phyloP scores from a whole-genome alignment of 768 basidiomycete species.

The Macrolepiota albuminosa region DNA sequence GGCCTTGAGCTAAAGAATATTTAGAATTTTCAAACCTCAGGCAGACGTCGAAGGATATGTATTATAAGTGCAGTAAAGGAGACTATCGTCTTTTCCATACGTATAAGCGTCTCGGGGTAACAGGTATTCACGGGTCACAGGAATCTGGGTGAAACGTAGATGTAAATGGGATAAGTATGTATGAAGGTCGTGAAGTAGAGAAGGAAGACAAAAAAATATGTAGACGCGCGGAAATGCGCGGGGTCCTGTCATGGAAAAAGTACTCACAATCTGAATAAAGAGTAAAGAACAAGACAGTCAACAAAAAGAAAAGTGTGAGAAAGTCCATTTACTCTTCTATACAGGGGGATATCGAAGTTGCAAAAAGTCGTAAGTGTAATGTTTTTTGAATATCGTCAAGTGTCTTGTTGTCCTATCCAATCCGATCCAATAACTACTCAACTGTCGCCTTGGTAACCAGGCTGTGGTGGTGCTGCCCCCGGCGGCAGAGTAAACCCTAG shows the following conservation, averaged over 20 bases:
- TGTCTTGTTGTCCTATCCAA: background rate
- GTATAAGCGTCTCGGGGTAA: background rate
- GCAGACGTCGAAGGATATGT: background rate
- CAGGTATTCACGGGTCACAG: background rate
- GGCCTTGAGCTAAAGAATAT: too few relatives aligned
- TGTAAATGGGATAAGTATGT: background rate
- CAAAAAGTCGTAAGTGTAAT: background rate
- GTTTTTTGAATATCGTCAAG: background rate
- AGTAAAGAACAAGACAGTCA: background rate
- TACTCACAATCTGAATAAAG: background rate
- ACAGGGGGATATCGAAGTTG: background rate
- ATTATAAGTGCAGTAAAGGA: background rate
- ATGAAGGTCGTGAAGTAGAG: background rate
- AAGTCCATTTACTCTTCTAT: background rate
- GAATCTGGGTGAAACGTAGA: background rate
- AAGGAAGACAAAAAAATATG: background rate
- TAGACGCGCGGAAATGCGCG: background rate
- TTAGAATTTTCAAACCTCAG: too few relatives aligned
- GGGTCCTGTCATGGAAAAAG: background rate
- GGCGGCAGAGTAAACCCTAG: slow-evolving; percentile 6
- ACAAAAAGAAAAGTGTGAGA: background rate
- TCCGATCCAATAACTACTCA: background rate
- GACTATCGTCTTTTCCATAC: background rate
- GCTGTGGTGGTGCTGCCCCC: background rate
- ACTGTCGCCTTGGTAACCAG: background rate